Percentiles rank a stretch among this genome's conserved stretches.
These are phyloP conservation scores for Mycena rebaudengoi DNA, from an alignment of 768 basidiomycete genomes.

Conservation along the genomic window DNA sequence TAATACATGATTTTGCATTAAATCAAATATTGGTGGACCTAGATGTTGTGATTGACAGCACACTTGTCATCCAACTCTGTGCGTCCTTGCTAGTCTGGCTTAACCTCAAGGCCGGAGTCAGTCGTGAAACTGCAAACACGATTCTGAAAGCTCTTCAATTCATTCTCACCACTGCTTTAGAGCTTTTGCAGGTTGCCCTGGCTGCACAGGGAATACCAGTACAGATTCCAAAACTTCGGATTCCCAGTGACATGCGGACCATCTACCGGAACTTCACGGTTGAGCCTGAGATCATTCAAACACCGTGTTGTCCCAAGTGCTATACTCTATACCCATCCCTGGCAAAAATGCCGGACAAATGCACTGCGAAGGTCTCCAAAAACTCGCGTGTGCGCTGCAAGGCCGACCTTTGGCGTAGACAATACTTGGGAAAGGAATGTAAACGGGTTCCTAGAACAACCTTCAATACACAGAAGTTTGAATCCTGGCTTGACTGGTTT, in stretches of 20 bases:
- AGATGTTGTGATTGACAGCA: constrained; percentile 2
- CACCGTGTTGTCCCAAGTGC: constrained; percentile 21
- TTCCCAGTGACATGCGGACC: constrained; percentile 21
- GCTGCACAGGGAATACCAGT: constrained; percentile 11
- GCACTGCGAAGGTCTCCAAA: constrained; percentile 15
- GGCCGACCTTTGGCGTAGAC: constrained; percentile 17
- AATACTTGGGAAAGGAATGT: constrained; percentile 10
- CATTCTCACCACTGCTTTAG: constrained; percentile 8
- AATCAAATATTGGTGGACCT: not conserved
- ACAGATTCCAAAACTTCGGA: constrained; percentile 7
- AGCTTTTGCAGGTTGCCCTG: constrained; percentile 8
- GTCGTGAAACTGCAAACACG: constrained; percentile 16
- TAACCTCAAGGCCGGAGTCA: constrained; percentile 17
- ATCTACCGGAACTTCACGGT: not conserved
- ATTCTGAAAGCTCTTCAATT: constrained; percentile 20
- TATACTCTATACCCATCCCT: constrained; percentile 17
- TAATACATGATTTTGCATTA: not conserved
- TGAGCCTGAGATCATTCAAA: constrained; percentile 18
- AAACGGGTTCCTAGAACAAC: constrained; percentile 14
- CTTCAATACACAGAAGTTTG: constrained; percentile 20
- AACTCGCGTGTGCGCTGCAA: constrained; percentile 8
- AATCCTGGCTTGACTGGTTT: constrained; percentile 15
- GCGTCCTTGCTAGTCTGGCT: constrained; percentile 19
- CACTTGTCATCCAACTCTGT: constrained; percentile 15
- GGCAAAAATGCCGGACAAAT: constrained; percentile 12